Evolutionary conservation across 805 yeast species (phyloP).

Genomic region (Brettanomyces anomalus): DNA sequence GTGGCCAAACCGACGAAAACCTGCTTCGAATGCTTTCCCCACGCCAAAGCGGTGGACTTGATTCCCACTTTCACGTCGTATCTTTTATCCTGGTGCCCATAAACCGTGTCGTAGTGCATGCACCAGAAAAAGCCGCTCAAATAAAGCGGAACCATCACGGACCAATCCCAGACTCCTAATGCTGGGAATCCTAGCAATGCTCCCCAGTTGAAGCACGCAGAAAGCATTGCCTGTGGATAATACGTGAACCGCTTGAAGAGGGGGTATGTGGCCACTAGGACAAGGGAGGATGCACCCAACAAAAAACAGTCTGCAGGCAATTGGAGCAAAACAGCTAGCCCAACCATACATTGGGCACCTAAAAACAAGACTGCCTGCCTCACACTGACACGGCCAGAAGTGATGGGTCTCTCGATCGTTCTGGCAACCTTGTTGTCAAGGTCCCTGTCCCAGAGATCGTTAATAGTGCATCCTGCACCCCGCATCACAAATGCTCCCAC

Average conservation of each 20-base stretch:
- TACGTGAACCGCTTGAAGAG: conserved; percentile 90
- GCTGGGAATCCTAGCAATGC: conserved; percentile 93
- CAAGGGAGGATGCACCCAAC: conserved; percentile 72
- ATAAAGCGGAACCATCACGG: conserved; percentile 72
- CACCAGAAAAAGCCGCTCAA: conserved; percentile 82
- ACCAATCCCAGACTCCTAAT: conserved; percentile 73
- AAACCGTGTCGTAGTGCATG: conserved; percentile 90
- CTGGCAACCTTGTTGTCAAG: conserved; percentile 81
- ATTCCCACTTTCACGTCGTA: conserved; percentile 88
- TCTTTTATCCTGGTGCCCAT: conserved; percentile 94
- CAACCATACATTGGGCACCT: conserved; percentile 65
- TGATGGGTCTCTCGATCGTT: conserved; percentile 86
- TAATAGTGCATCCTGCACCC: conserved; percentile 96
- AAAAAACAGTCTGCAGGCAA: conserved; percentile 77
- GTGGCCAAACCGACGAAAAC: conserved; percentile 55
- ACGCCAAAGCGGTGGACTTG: conserved; percentile 89
- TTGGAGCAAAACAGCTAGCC: conserved; percentile 59
- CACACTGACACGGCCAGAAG: conserved; percentile 71
- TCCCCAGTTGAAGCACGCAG: conserved; percentile 91
- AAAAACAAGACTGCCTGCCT: conserved; percentile 63
- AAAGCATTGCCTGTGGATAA: conserved; percentile 81
- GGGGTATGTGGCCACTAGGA: conserved; percentile 81
- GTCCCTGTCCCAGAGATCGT: conserved; percentile 79
- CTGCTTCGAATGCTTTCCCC: conserved; percentile 77
- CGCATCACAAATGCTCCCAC: conserved; percentile 88